A percentile compares a stretch with the other conserved stretches of the same genome.
phyloP scores from a whole-genome alignment of 306 rosid genomes.

The Pterocarpus santalinus region DNA sequence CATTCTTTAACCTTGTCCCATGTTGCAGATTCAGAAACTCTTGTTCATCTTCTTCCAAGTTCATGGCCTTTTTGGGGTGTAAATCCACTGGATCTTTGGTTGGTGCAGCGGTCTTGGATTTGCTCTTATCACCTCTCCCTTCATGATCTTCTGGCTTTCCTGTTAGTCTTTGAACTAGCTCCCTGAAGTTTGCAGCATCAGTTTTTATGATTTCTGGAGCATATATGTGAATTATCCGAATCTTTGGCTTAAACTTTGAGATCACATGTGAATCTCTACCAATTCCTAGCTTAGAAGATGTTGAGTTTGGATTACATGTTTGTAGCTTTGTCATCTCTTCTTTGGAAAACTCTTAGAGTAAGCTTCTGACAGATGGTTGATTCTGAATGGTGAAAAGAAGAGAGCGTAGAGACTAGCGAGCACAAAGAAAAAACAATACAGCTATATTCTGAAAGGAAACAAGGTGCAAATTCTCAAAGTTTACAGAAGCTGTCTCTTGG shows the following conservation, averaged over 20 bases:
- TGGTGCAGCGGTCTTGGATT: neutral
- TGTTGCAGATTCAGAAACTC: constrained; percentile 44
- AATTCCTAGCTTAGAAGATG: constrained; percentile 50
- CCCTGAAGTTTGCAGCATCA: constrained; percentile 64
- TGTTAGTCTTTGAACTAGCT: constrained; percentile 65
- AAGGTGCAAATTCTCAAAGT: constrained; percentile 33
- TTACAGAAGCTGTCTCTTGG: constrained; percentile 42
- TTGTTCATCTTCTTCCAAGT: constrained; percentile 38
- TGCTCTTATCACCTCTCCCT: constrained; percentile 21
- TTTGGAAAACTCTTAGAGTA: constrained; percentile 10
- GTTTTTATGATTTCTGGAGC: constrained; percentile 66
- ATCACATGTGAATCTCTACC: constrained; percentile 50
- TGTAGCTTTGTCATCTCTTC: constrained; percentile 56
- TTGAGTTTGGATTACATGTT: constrained; percentile 39
- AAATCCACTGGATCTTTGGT: constrained; percentile 31
- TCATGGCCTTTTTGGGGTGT: constrained; percentile 31
- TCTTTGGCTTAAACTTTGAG: constrained; percentile 59
- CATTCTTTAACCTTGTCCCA: constrained; percentile 40
- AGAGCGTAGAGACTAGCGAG: constrained; percentile 16
- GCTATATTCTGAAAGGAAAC: constrained; percentile 15
- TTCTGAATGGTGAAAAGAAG: constrained; percentile 36
- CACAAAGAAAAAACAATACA: constrained; percentile 9
- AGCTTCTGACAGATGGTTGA: constrained; percentile 16
- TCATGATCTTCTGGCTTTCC: constrained; percentile 53
- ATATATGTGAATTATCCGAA: constrained; percentile 58